phyloP scores from a whole-genome alignment of 2,329 filamentous ascomycete genomes.

The Epichloe baconii region DNA sequence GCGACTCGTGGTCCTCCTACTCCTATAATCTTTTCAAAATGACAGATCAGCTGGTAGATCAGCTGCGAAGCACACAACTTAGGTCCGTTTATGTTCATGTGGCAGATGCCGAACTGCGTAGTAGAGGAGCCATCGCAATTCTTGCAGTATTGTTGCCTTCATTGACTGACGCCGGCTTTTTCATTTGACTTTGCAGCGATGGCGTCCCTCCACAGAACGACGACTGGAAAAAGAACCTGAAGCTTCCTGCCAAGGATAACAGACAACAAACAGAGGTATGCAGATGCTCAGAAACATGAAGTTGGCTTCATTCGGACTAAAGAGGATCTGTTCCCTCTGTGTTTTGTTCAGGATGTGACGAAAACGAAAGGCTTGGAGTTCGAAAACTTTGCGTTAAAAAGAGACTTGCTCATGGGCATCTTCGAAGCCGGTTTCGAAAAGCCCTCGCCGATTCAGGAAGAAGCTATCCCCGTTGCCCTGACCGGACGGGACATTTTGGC shows the following conservation, averaged over 20 bases:
- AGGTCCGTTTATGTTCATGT: conserved; percentile 21
- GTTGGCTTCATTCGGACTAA: conserved; percentile 7
- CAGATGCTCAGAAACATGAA: conserved; percentile 2
- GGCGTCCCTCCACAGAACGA: conserved; percentile 31
- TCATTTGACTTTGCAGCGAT: conserved; percentile 25
- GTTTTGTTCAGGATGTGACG: conserved; percentile 69
- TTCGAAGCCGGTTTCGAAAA: conserved; percentile 99
- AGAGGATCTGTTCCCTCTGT: conserved; percentile 3
- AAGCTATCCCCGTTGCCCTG: conserved; percentile 91
- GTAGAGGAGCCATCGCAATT: not conserved
- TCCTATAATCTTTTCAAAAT: conserved; percentile 19
- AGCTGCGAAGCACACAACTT: conserved; percentile 29
- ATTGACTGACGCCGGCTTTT: not conserved
- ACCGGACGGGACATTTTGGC: conserved; percentile 92
- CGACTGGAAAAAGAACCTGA: conserved; percentile 64
- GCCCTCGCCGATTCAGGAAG: conserved; percentile 97
- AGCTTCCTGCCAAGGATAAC: conserved; percentile 59
- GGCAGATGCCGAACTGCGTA: not conserved
- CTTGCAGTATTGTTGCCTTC: not conserved
- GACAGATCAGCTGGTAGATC: conserved; percentile 33
- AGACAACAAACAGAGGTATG: conserved; percentile 69
- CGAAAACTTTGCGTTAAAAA: conserved; percentile 90
- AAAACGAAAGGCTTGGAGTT: conserved; percentile 96
- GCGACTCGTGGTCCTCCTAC: conserved; percentile 11
- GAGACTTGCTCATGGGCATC: conserved; percentile 95